phyloP scores from a whole-genome alignment of 306 rosid species.

The Heteromeles arbutifolia region DNA sequence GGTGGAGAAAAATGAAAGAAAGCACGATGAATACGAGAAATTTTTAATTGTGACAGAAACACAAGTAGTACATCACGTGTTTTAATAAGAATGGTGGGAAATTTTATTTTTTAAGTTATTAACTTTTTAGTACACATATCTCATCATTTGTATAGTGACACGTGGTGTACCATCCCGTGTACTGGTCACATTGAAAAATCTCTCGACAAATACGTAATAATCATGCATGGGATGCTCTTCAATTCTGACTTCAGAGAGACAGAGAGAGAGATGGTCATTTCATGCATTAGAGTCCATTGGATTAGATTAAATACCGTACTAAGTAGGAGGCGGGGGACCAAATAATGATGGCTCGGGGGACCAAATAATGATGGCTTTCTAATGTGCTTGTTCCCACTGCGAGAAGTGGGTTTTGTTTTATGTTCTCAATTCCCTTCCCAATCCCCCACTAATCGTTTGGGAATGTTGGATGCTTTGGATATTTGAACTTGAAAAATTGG shows the following conservation, averaged over 20 bases:
- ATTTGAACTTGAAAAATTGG: constrained; percentile 19
- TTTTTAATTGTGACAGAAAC: too few species aligned
- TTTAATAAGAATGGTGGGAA: too few species aligned
- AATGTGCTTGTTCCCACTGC: constrained; percentile 50
- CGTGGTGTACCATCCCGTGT: too few species aligned
- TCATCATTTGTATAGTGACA: too few species aligned
- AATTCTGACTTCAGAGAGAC: constrained; percentile 2
- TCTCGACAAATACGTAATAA: too few species aligned
- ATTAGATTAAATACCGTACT: constrained; percentile 24
- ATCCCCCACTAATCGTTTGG: constrained; percentile 41
- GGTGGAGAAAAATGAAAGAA: not conserved
- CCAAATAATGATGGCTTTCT: constrained; percentile 52
- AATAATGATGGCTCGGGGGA: constrained; percentile 52
- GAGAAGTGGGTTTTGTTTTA: constrained; percentile 53
- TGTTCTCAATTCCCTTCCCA: constrained; percentile 10
- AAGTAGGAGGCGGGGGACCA: constrained; percentile 38
- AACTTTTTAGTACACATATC: too few species aligned
- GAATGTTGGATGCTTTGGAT: not conserved
- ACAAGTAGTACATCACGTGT: too few species aligned
- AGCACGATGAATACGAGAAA: constrained; percentile 26
- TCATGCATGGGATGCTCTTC: constrained; percentile 72
- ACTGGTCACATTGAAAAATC: too few species aligned
- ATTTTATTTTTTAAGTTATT: too few species aligned
- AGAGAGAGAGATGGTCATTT: not conserved
- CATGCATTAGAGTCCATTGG: constrained; percentile 22